Conservation (phyloP, 2,329 filamentous ascomycete species). For the Helminthosporium solani region DNA sequence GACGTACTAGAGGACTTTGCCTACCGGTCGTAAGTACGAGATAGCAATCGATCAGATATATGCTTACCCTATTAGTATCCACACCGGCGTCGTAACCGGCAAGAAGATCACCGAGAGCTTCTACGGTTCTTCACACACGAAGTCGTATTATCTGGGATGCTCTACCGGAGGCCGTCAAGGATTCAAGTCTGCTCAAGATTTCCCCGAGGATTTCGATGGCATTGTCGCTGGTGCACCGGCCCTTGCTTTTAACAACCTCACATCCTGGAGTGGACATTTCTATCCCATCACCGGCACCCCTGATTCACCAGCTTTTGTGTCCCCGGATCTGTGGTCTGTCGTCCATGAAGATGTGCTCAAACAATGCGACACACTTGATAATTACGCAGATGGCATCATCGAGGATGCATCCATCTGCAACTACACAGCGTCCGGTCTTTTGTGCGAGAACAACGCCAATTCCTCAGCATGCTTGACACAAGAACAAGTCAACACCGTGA, state of each 20-base stretch:
- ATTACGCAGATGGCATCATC: slow-evolving; percentile 51
- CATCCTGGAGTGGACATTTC: slow-evolving; percentile 36
- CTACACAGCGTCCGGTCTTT: slow-evolving; percentile 44
- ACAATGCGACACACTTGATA: slow-evolving; percentile 55
- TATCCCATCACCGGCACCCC: slow-evolving; percentile 27
- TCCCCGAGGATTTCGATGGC: slow-evolving; percentile 33
- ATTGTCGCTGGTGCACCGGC: slow-evolving; percentile 30
- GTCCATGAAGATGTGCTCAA: slow-evolving; percentile 46
- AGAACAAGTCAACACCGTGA: slow-evolving; percentile 48
- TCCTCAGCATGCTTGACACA: slow-evolving; percentile 47
- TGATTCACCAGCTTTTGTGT: slow-evolving; percentile 43
- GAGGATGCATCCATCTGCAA: slow-evolving; percentile 50
- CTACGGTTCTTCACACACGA: slow-evolving; percentile 40
- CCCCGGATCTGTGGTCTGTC: slow-evolving; percentile 41
- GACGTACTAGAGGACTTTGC: slow-evolving; percentile 51
- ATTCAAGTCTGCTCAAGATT: slow-evolving; percentile 25
- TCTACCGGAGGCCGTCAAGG: slow-evolving; percentile 34
- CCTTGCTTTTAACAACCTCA: slow-evolving; percentile 36
- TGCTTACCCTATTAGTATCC: slow-evolving; percentile 8
- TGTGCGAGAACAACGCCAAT: slow-evolving; percentile 38
- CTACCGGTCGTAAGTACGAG: slow-evolving; percentile 39
- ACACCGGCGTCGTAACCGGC: slow-evolving; percentile 27
- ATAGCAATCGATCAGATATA: neutral
- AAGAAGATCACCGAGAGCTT: slow-evolving; percentile 43
- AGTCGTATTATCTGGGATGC: slow-evolving; percentile 39